Base-by-base conservation (phyloP, 371 early-diverging fungal species). In the Phascolomyces articulosus region DNA sequence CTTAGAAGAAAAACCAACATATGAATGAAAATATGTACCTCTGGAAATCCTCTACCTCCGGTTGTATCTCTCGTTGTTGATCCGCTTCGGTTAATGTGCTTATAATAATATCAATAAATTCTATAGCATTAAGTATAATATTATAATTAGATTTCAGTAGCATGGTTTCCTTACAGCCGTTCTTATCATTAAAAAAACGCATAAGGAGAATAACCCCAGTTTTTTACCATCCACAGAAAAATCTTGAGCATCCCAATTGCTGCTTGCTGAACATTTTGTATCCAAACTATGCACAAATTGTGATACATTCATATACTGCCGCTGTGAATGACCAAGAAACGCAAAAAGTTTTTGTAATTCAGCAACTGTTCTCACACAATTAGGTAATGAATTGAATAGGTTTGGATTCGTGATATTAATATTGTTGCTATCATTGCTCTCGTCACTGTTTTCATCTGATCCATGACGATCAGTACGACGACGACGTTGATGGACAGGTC, bases 281-380 rank as follows among this genome's bases (percentile, higher is more conserved):
- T 65, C 72, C 23, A 74, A 48, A 9, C 71, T 68, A 44, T 66
- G 62, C 0, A 72, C 69, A 28, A 69, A 67, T 31, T 72, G 68
- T 26, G 65, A 60, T 3, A 61, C 63, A 47, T 55, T 71, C 3
- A 70, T 75, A 60, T 79, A 79, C 7, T 53, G 23, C 44, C 80
- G 66, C 2, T 65, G 51, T 10, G 77, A 64, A 31, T 68, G 55
- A 1, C 60, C 53, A 34, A 79, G 58, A 55, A 71, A 79, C 7
- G 63, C 80, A 64, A 77, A 79, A 11, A 74, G 21, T 21, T 74
- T 73, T 28, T 80, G 81, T 41, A 78, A 21, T 58, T 80, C 81
- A 0, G 67, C 56, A 8, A 80, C 27, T 0, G 65, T 62, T 71
- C 23, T 51, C 10, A 51, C 51, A 15, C 10, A 9, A 51, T 24